Conservation (phyloP, 768 basidiomycete genomes). For the Collybia sordida region DNA sequence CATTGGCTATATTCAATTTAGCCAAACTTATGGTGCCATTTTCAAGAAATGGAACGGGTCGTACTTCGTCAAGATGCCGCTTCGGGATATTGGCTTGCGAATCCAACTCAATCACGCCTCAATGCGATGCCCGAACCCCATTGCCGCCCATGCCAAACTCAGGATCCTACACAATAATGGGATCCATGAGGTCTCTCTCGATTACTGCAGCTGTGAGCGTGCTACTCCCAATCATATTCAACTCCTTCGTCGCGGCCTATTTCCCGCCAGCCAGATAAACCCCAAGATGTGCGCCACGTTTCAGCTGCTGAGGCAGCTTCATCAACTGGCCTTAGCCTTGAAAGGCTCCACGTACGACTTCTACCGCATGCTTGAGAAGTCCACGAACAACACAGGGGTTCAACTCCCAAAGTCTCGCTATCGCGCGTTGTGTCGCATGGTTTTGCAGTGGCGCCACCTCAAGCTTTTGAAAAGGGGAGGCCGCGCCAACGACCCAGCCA, state of each 20-base stretch:
- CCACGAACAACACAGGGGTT: conserved; percentile 9
- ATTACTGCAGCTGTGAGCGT: background rate
- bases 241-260: conserved; percentile 7
- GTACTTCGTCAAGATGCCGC: background rate
- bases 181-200: background rate
- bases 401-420: conserved; percentile 17
- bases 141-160: background rate
- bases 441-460: conserved; percentile 16
- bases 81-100: background rate
- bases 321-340: conserved; percentile 10
- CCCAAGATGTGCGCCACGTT: conserved; percentile 12
- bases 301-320: conserved; percentile 8
- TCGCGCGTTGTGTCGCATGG: conserved; percentile 14
- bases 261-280: conserved; percentile 7
- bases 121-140: background rate
- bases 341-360: conserved; percentile 12
- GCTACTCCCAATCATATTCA: background rate
- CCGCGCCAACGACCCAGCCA: conserved; percentile 12
- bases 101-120: background rate
- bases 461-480: conserved; percentile 18
- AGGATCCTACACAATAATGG: background rate
- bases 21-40: background rate
- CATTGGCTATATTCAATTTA: background rate
- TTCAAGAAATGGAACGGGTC: conserved; percentile 1
- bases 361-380: conserved; percentile 6